Percentiles rank a stretch among this genome's conserved stretches.
Evolutionary conservation across 1,139 yeast species (phyloP).

Genomic region (Blastobotrys petasosporus): DNA sequence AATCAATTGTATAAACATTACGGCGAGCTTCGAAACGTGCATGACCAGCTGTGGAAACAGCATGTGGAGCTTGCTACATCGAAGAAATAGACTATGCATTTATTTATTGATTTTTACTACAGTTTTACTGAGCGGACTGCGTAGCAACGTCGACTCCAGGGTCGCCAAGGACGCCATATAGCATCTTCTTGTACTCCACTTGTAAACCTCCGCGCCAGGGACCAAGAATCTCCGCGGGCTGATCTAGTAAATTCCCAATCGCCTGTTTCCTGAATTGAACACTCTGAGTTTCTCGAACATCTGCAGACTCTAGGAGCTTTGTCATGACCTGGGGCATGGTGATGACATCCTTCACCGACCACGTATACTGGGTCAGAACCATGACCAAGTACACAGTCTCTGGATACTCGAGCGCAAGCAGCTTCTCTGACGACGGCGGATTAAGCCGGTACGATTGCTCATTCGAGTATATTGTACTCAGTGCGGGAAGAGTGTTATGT

Average conservation of each 20-base stretch:
- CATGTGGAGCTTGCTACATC: slow-evolving; percentile 14
- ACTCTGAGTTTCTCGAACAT: slow-evolving; percentile 21
- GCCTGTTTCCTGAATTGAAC: slow-evolving; percentile 21
- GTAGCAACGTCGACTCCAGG: slow-evolving; percentile 22
- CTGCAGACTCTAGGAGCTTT: slow-evolving; percentile 18
- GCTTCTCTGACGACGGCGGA: slow-evolving; percentile 14
- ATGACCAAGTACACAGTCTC: slow-evolving; percentile 22
- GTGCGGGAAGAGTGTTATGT: slow-evolving; percentile 17
- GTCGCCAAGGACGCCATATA: slow-evolving; percentile 16
- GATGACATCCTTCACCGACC: slow-evolving; percentile 22
- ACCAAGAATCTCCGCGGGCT: slow-evolving; percentile 16
- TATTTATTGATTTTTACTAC: background rate
- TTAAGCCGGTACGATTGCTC: slow-evolving; percentile 15
- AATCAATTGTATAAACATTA: slow-evolving; percentile 20
- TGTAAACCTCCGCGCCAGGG: slow-evolving; percentile 23
- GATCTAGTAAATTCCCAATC: slow-evolving; percentile 19
- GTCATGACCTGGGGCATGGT: slow-evolving; percentile 28
- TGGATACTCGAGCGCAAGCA: slow-evolving; percentile 19
- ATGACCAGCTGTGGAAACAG: slow-evolving; percentile 27
- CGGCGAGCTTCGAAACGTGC: slow-evolving; percentile 20
- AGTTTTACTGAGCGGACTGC: slow-evolving; percentile 16
- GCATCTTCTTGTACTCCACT: slow-evolving; percentile 19
- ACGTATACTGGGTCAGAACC: slow-evolving; percentile 18
- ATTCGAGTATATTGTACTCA: slow-evolving; percentile 15
- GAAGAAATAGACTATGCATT: background rate